Conservation (phyloP, 2,329 filamentous ascomycete species). For the Fusarium goolgardi region DNA sequence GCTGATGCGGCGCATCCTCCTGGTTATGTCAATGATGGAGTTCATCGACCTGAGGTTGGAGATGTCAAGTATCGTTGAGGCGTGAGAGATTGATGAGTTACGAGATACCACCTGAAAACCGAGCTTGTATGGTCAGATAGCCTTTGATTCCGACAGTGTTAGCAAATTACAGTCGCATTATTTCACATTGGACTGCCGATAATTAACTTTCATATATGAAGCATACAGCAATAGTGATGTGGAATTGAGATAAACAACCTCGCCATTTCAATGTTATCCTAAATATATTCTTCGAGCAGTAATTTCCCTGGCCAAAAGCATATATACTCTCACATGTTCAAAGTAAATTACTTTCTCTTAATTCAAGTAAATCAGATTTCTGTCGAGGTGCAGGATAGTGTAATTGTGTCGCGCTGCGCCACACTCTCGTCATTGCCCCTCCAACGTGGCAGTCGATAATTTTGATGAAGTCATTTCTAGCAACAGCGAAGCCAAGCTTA, state of each 20-base stretch:
- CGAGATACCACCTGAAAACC: conserved; percentile 36
- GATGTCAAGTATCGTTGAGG: conserved; percentile 45
- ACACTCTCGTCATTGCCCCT: conserved; percentile 43
- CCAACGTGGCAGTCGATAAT: conserved; percentile 36
- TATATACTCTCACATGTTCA: not conserved
- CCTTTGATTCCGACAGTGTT: not conserved
- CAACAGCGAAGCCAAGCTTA: conserved; percentile 17
- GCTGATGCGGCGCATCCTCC: conserved; percentile 31
- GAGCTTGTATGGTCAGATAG: not conserved
- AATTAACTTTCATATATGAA: not conserved
- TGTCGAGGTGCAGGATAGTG: conserved; percentile 11
- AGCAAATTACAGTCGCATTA: not conserved
- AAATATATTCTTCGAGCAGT: too few species aligned
- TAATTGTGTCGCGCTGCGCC: conserved; percentile 16
- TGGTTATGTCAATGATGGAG: conserved; percentile 44
- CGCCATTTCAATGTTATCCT: too few species aligned
- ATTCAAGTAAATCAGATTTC: not conserved
- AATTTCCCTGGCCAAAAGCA: too few species aligned
- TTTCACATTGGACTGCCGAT: not conserved
- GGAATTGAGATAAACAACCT: too few species aligned
- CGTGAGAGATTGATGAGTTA: conserved; percentile 1
- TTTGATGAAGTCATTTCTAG: conserved; percentile 45
- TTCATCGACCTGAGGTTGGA: conserved; percentile 40
- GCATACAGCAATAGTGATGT: too few species aligned
- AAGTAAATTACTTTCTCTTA: not conserved